Evolutionary conservation across 805 yeast species (phyloP).

Genomic region (Brettanomyces anomalus): DNA sequence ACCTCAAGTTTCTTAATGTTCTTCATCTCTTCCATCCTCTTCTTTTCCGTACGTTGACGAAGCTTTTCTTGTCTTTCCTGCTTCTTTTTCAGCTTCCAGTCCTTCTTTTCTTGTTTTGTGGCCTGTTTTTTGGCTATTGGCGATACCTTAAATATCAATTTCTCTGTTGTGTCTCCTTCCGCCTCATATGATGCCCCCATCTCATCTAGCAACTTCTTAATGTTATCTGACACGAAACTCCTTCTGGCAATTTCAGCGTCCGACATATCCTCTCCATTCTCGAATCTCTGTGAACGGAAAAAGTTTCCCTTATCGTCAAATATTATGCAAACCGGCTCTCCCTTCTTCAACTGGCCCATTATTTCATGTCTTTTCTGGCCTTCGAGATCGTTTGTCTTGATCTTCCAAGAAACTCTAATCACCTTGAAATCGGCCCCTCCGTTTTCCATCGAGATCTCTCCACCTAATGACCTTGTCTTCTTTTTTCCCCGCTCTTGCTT

Average conservation of each 20-base stretch:
- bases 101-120: conserved; percentile 19
- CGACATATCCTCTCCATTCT: conserved; percentile 9
- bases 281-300: conserved; percentile 9
- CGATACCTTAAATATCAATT: conserved; percentile 12
- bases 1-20: conserved; percentile 5
- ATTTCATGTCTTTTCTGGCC: conserved; percentile 49
- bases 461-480: neutral
- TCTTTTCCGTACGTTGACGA: conserved; percentile 13
- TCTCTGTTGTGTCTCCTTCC: conserved; percentile 13
- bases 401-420: conserved; percentile 47
- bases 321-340: conserved; percentile 31
- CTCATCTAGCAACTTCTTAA: conserved; percentile 19
- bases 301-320: conserved; percentile 30
- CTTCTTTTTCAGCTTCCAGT: conserved; percentile 25
- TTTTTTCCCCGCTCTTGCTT: conserved; percentile 7
- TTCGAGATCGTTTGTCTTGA: conserved; percentile 40
- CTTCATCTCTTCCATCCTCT: conserved; percentile 6
- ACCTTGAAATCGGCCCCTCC: conserved; percentile 29
- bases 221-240: conserved; percentile 20
- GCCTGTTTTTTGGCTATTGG: conserved; percentile 5
- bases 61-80: conserved; percentile 27
- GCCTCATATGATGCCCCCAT: conserved; percentile 16
- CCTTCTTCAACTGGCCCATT: conserved; percentile 33
- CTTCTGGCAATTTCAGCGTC: conserved; percentile 28
- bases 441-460: conserved; percentile 2